Conservation (phyloP, 1,139 yeast species). For the Petasospora fabianii region DNA sequence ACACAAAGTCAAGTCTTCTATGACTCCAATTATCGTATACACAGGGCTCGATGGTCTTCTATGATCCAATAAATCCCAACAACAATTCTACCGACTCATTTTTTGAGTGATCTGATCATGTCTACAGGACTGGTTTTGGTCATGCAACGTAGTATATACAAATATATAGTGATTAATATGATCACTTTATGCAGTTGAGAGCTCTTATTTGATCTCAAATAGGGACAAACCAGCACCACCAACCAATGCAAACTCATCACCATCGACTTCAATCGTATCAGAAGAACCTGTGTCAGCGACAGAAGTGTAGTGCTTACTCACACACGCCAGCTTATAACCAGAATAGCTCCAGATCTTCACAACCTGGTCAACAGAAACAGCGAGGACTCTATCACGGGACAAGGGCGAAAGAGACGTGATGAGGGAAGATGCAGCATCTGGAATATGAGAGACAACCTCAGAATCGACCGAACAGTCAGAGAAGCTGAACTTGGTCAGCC, state of each 20-base stretch:
- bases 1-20: too few relatives aligned
- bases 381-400: slow-evolving; percentile 25
- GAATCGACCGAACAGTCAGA: slow-evolving; percentile 18
- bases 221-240: slow-evolving; percentile 74
- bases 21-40: too few relatives aligned
- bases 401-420: slow-evolving; percentile 58
- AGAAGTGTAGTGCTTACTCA: slow-evolving; percentile 59
- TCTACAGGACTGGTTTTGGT: too few relatives aligned
- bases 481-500: slow-evolving; percentile 39
- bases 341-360: slow-evolving; percentile 57
- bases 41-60: too few relatives aligned
- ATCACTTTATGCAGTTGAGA: too few relatives aligned
- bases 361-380: slow-evolving; percentile 71
- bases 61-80: too few relatives aligned
- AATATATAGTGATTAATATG: not conserved
- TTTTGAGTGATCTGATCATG: too few relatives aligned
- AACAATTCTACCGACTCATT: too few relatives aligned
- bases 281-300: slow-evolving; percentile 88
- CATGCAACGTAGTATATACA: not conserved
- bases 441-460: slow-evolving; percentile 35
- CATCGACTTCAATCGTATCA: slow-evolving; percentile 35
- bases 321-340: slow-evolving; percentile 33
- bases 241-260: slow-evolving; percentile 36
- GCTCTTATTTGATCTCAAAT: slow-evolving; percentile 36
- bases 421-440: slow-evolving; percentile 79